Evolutionary conservation across 73 alveolate species (phyloP).

Genomic region (Breviolum minutum): DNA sequence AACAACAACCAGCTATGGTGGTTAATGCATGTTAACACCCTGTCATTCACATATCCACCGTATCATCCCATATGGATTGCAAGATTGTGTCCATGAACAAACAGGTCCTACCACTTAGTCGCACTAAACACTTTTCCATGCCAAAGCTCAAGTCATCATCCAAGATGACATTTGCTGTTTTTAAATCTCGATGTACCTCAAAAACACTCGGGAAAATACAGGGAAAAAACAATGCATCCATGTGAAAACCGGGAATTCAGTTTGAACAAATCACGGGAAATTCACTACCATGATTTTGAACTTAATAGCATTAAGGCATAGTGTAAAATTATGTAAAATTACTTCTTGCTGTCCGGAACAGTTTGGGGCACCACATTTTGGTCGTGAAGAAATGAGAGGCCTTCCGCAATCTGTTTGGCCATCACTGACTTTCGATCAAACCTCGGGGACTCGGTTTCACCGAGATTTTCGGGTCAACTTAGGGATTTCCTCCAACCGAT

Average conservation of each 20-base stretch:
- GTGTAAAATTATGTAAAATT: neutral
- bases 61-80: too few species aligned
- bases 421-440: conserved; percentile 62
- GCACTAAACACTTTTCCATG: neutral
- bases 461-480: too few species aligned
- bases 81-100: too few species aligned
- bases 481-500: neutral
- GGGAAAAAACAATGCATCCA: neutral
- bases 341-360: neutral
- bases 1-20: too few species aligned
- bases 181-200: conserved; percentile 88
- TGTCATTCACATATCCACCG: too few species aligned
- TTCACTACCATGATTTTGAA: too few species aligned
- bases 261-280: too few species aligned
- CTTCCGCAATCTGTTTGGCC: conserved; percentile 93
- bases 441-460: neutral
- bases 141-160: conserved; percentile 46
- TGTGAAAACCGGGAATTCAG: neutral
- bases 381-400: conserved; percentile 85
- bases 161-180: conserved; percentile 64
- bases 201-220: neutral
- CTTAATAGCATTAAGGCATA: neutral
- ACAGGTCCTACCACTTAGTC: too few species aligned
- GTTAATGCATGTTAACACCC: too few species aligned
- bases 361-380: conserved; percentile 22